Evolutionary conservation across 108 stramenopile species (phyloP), one percentile per base, ranked within the genome.

Genomic region (Skeletonema tropicum): DNA sequence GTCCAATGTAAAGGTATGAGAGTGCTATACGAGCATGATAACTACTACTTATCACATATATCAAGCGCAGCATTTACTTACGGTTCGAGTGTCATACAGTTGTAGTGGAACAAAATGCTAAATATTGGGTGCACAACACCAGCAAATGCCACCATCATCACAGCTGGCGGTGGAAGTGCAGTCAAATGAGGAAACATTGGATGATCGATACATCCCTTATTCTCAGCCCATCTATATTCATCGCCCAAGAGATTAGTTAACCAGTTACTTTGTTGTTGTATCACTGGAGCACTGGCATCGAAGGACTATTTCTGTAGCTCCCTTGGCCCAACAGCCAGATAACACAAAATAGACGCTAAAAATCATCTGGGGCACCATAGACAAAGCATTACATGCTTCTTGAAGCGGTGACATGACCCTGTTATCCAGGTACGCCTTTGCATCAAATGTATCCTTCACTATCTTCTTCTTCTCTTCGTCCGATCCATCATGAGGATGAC

Each of bases 381-480:
- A 91, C 14, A 92, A 49, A 10, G 88, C 90, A 70, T 94, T 94
- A 66, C 82, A 75, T 21, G 83, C 75, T 68, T 94, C 93, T 75
- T 94, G 93, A 42, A 82, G 66, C 10, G 87, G 75, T 14, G 90
- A 83, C 93, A 94, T 94, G 32, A 86, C 78, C 57, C 93, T 85
- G 42, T 78, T 73, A n/a, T 82, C 64, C 30, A 74, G 35, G 32
- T 61, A 80, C 21, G 52, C 69, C 38, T 80, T 57, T 6, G 63
- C 49, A 32, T 75, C 75, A 21, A 71, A 80, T 72, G 19, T 15
- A 10, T 41, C n/a, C 5, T 66, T 35, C 10, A 13, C 17, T 15
- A 8, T 42, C n/a, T 42, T 38, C 2, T 70, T 30, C 15, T 60
- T 38, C 39, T 42, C 45, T 1, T 58, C 58, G n/a, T 60, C 57